Percentiles rank a stretch among this genome's conserved stretches.
Evolutionary conservation across 345 rosid species (phyloP).

Genomic region (Streptanthus diversifolius): DNA sequence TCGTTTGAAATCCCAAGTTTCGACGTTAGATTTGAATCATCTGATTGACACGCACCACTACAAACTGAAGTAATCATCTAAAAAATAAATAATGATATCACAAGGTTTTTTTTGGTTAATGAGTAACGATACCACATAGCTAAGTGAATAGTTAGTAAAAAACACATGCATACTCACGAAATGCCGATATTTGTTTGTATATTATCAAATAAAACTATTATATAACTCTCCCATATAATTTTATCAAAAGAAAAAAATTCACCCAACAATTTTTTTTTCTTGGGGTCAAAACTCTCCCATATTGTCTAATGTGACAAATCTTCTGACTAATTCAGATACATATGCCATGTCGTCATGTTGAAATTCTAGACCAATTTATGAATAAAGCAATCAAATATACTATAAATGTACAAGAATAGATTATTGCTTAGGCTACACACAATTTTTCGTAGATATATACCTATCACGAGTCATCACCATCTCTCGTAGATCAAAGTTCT

Average conservation of each 20-base stretch:
- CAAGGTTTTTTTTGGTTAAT: background rate
- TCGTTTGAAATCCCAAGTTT: conserved; percentile 5
- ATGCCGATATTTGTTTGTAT: background rate
- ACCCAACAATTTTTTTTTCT: background rate
- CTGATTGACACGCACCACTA: background rate
- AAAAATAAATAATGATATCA: background rate
- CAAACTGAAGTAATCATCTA: background rate
- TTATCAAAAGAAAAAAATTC: too few species aligned
- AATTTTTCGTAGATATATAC: conserved; percentile 11
- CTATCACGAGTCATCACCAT: conserved; percentile 20
- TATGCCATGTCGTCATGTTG: conserved; percentile 2
- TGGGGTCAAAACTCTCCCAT: background rate
- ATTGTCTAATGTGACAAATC: background rate
- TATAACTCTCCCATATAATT: background rate
- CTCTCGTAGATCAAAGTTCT: conserved; percentile 21
- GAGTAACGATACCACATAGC: background rate
- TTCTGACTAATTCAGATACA: background rate
- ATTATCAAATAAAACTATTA: background rate
- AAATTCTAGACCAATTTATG: background rate
- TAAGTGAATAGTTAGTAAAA: background rate
- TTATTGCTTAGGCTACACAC: conserved; percentile 17
- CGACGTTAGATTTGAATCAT: background rate
- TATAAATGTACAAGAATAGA: conserved; percentile 3
- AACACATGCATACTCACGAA: background rate
- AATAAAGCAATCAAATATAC: background rate